phyloP scores from a whole-genome alignment of 305 asterid genomes.

The Vinca major region DNA sequence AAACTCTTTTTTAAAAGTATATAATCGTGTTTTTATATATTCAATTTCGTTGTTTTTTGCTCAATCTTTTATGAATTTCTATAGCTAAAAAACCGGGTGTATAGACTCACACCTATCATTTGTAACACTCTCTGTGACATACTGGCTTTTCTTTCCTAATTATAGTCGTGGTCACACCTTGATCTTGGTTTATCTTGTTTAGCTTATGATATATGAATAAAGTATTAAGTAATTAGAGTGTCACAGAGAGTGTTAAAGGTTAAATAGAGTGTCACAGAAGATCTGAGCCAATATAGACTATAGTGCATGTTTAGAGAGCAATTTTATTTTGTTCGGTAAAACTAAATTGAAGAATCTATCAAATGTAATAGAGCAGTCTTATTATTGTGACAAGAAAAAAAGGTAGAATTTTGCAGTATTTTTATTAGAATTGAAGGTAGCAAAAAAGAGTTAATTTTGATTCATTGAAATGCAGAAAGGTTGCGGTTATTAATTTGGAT shows the following conservation, averaged over 20 bases:
- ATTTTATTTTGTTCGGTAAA: not conserved
- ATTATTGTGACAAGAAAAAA: not conserved
- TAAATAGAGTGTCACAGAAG: too few relatives aligned
- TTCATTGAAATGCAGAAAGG: slow-evolving; percentile 58
- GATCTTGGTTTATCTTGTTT: too few relatives aligned
- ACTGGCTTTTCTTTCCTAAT: too few relatives aligned
- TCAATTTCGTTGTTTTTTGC: not conserved
- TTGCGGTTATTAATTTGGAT: slow-evolving; percentile 85
- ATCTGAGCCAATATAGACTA: too few relatives aligned
- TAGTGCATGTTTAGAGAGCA: not conserved
- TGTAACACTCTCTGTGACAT: too few relatives aligned
- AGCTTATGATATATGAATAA: too few relatives aligned
- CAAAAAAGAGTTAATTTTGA: not conserved
- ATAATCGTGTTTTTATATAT: not conserved
- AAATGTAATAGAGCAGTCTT: too few relatives aligned
- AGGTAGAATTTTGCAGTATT: not conserved
- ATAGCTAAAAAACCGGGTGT: not conserved
- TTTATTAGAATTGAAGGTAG: not conserved
- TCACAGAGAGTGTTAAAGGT: too few relatives aligned
- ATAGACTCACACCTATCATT: too few relatives aligned
- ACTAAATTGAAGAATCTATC: not conserved
- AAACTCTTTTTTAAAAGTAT: not conserved
- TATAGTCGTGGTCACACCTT: too few relatives aligned
- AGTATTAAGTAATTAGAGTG: too few relatives aligned
- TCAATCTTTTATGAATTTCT: not conserved